A percentile compares a stretch with the other conserved stretches of the same genome.
These are phyloP conservation scores for Caloboletus inedulis DNA, from an alignment of 1,284 basidiomycete species.

Conservation along the genomic window DNA sequence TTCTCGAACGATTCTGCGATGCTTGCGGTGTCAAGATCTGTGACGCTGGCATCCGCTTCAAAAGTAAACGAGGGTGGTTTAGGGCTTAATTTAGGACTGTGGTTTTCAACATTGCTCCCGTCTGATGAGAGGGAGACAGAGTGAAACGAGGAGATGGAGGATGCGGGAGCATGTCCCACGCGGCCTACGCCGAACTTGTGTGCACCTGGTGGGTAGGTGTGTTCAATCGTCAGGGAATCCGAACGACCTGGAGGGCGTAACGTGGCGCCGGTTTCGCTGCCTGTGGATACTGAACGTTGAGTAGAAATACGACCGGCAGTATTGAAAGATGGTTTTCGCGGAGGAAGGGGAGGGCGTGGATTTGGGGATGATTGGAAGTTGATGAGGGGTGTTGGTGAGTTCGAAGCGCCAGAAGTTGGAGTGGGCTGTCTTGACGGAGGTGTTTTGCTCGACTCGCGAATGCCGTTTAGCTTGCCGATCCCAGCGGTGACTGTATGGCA, in stretches of 20 bases:
- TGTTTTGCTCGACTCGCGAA: conserved; percentile 24
- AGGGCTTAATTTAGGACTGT: conserved; percentile 17
- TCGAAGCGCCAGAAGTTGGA: conserved; percentile 7
- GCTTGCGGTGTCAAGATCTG: conserved; percentile 52
- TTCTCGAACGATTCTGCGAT: conserved; percentile 71
- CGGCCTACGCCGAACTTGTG: conserved; percentile 33
- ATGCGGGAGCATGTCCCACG: conserved; percentile 54
- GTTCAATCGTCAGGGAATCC: conserved; percentile 50
- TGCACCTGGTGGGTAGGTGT: conserved; percentile 52
- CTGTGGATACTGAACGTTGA: conserved; percentile 21
- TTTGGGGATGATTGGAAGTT: conserved; percentile 48
- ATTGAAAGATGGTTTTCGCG: conserved; percentile 56
- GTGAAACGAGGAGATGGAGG: conserved; percentile 76
- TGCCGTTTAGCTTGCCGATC: conserved; percentile 26
- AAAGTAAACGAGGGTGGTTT: conserved; percentile 43
- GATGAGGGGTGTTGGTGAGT: conserved; percentile 46
- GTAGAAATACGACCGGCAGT: conserved; percentile 40
- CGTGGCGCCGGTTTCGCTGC: conserved; percentile 16
- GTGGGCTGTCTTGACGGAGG: conserved; percentile 19
- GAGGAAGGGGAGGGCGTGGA: conserved; percentile 56
- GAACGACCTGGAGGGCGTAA: conserved; percentile 36
- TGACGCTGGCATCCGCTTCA: conserved; percentile 37
- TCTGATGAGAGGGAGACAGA: conserved; percentile 77
- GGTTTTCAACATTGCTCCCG: conserved; percentile 42
- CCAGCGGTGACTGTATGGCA: conserved; percentile 17